Evolutionary conservation across 169 alveolate species (phyloP), one percentile per base, ranked within the genome.

Genomic region (Amoebophrya sp.): DNA sequence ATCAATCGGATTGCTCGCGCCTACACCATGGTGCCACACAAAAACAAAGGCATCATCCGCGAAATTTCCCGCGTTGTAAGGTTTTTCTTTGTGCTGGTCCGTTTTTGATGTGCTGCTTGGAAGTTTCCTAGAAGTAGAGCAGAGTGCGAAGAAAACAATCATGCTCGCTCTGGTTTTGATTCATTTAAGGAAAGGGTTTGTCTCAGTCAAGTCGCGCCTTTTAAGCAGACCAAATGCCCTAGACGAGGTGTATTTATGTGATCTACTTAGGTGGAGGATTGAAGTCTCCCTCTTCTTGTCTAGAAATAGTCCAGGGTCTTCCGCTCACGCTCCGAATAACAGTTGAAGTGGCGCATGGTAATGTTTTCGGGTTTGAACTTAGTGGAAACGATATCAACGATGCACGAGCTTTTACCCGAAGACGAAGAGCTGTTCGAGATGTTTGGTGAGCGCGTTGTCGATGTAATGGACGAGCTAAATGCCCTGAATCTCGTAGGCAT

Each of bases 401-500:
- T 65, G 83, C 83, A 65, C 83, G 83, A 65, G 83, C 83, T 65
- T 29, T 36, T 65, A 36, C 83, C 83, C 3, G 83, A 65, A 36
- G 83, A 65, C 83, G 26, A 1, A 36, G 83, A 65, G 33, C 83
- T 65, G 2, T 65, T 65, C 83, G 83, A 65, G 83, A 65, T 65
- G 83, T 65, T 65, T 65, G 83, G 83, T 36, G 83, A 65, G 83
- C 83, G 83, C 83, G 83, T 65, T 29, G n/a, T 65, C 83, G 83
- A 65, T 36, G 83, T 65, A 36, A 65, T 65, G 83, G 83, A 65
- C 83, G 83, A 65, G 83, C 83, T 65, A 36, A 65, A 65, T 36
- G 83, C 83, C 33, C 83, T 65, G 33, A 65, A 65, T 26, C 83
- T 65, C 39, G n/a, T 65, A 29, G 83, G 83, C 83, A 65, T 65